Evolutionary conservation across 495 filamentous ascomycete genomes (phyloP), one percentile per base, ranked within the genome.

Genomic region (Xylaria scruposa): DNA sequence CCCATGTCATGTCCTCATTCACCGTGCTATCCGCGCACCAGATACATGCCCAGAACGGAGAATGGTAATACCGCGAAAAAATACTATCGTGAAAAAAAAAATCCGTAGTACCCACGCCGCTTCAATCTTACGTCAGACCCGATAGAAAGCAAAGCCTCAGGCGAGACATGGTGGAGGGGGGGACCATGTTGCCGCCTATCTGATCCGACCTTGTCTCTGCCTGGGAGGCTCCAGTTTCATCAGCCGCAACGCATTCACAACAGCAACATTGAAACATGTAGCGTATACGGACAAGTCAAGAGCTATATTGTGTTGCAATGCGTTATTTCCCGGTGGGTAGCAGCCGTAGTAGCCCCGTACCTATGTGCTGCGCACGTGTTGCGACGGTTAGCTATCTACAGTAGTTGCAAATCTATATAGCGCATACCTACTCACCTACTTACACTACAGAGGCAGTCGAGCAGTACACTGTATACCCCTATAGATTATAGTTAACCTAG

Each of bases 191-290:
- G 56, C 17, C 29, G 17, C 31, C 31, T n/a, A 26, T 60, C 56
- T 38, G n/a, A 44, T 42, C 10, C 40, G 21, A 17, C 44, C 15
- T 47, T 13, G 12, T 46, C 9, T 29, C 0, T 6, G 12, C 40
- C 40, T 17, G 21, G 24, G 21, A 46, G 42, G 40, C 24, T 42
- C 19, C 17, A 53, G 47, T 67, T 56, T 67, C 49, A 56, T 21
- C 47, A 56, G 65, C 65, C 49, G 49, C 49, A 67, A 42, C n/a
- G 65, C 49, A 42, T 33, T 12, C 17, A 19, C 53, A 26, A 1
- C 19, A 21, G 31, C 31, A 21, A 10, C 9, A 42, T 13, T 42
- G 38, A 40, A 40, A 40, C 38, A 40, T 40, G 38, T 40, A 40
- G 38, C 9, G 38, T 42, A 42, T 42, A 42, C 36, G 36, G 1